Evolutionary conservation across 73 alveolate genomes (phyloP), one percentile per base, ranked within the genome.

Genomic region (Blepharisma stoltei): DNA sequence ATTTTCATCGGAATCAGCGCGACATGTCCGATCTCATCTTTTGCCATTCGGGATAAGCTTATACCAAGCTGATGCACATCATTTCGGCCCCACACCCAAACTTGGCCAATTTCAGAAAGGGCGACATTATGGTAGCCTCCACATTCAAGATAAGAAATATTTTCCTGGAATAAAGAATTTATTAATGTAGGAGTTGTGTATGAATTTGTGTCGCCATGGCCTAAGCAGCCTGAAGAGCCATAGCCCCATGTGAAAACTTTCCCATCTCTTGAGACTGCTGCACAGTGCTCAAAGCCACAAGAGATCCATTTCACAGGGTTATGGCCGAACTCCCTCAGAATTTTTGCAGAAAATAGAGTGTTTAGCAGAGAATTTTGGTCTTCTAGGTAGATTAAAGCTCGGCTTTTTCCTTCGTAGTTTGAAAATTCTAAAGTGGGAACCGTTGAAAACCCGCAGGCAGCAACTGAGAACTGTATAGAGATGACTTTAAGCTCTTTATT

Each of bases 221-320:
- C 95, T 1, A 88, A 69, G 43, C 91, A 84, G 6, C 95, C 95
- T 6, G 90, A 80, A n/a, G 90, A 92, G 4, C 95, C 95, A 84
- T 78, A 88, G 27, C 95, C 95, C 92, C 95, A 88, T n/a, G 90
- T 52, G 0, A 83, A 86, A 6, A 88, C 84, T 67, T 81, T 53
- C 5, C 95, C 92, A 32, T n/a, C 14, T 9, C 54, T 69, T 4
- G 92, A 84, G 11, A 88, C 70, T 6, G 60, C 88, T 14, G 70
- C 48, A 44, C 83, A 48, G 65, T 88, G 95, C 32, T 88, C 95
- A 65, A 83, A 84, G 37, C 95, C 95, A 45, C 79, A 88, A 6
- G 90, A 45, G 0, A 88, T 38, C 65, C 79, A 69, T 43, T 11
- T 9, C 0, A 69, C 41, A 38, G 11, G 18, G 25, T 18, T 69